Percentiles rank a stretch among this genome's conserved stretches.
Conservation (phyloP, 75 land plant species). For the Picea glauca region DNA sequence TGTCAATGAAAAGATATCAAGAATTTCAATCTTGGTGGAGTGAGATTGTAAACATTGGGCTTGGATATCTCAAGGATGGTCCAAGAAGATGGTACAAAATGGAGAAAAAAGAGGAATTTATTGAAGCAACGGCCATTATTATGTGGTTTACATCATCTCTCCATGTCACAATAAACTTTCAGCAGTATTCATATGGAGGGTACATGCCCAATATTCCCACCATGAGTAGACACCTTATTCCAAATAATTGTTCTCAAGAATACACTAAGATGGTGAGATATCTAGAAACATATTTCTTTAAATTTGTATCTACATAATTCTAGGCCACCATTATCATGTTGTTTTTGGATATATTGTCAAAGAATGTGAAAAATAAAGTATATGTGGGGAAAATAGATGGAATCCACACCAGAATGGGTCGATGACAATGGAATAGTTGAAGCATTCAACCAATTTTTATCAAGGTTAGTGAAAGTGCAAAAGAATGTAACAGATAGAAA, state of each 20-base stretch:
- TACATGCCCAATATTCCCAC: too few species aligned
- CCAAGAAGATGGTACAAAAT: too few species aligned
- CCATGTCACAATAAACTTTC: too few species aligned
- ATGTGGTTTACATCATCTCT: too few species aligned
- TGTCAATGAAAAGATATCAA: too few species aligned
- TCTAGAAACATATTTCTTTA: slow-evolving; percentile 20
- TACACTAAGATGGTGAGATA: slow-evolving; percentile 9
- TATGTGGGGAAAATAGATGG: slow-evolving; percentile 34
- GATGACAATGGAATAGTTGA: too few species aligned
- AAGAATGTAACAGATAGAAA: slow-evolving; percentile 41
- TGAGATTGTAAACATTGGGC: too few species aligned
- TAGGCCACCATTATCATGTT: slow-evolving; percentile 44
- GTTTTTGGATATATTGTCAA: slow-evolving; percentile 34
- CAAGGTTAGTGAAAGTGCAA: slow-evolving; percentile 2
- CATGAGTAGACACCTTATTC: not conserved
- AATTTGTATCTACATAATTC: slow-evolving; percentile 25
- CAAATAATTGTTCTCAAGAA: slow-evolving; percentile 22
- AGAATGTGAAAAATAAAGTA: slow-evolving; percentile 46
- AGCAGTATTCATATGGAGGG: too few species aligned
- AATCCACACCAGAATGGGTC: slow-evolving; percentile 14
- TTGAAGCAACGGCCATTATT: too few species aligned
- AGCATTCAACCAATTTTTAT: too few species aligned
- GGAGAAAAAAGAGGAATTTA: too few species aligned
- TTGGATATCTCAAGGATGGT: too few species aligned
- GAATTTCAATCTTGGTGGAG: not conserved